Evolutionary conservation across 2,329 filamentous ascomycete genomes (phyloP).

Genomic region (Aureobasidium leucospermi): DNA sequence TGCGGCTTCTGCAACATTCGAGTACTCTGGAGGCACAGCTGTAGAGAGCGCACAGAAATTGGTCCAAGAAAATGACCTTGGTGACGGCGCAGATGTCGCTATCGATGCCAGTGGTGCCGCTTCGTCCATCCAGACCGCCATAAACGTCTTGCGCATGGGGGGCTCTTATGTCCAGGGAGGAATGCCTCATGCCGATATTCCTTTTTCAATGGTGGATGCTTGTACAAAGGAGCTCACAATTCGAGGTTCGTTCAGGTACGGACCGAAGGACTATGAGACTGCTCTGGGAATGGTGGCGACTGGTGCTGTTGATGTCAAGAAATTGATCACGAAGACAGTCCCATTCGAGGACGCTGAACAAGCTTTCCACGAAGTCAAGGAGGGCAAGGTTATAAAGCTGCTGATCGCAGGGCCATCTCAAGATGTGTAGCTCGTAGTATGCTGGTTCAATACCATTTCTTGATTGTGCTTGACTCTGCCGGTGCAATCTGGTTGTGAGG

Average conservation of each 20-base stretch:
- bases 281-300: conserved; percentile 18
- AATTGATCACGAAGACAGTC: conserved; percentile 20
- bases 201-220: conserved; percentile 18
- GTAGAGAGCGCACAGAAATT: conserved; percentile 15
- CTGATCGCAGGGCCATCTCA: conserved; percentile 19
- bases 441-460: too few species aligned
- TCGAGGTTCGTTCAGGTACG: conserved; percentile 26
- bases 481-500: too few species aligned
- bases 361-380: conserved; percentile 19
- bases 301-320: conserved; percentile 14
- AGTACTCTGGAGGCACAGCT: conserved; percentile 16
- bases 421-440: too few species aligned
- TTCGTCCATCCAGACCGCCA: conserved; percentile 38
- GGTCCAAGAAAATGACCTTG: conserved; percentile 23
- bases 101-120: conserved; percentile 41
- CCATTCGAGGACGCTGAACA: conserved; percentile 18
- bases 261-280: conserved; percentile 23
- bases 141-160: conserved; percentile 36
- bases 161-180: conserved; percentile 33
- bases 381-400: conserved; percentile 20
- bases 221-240: conserved; percentile 24
- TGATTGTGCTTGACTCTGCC: too few species aligned
- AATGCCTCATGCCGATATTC: conserved; percentile 20
- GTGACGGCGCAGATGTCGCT: conserved; percentile 40
- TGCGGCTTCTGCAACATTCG: conserved; percentile 18